Evolutionary conservation across 176 grass and related monocot genomes (phyloP).

Genomic region (Triticum dicoccoides): DNA sequence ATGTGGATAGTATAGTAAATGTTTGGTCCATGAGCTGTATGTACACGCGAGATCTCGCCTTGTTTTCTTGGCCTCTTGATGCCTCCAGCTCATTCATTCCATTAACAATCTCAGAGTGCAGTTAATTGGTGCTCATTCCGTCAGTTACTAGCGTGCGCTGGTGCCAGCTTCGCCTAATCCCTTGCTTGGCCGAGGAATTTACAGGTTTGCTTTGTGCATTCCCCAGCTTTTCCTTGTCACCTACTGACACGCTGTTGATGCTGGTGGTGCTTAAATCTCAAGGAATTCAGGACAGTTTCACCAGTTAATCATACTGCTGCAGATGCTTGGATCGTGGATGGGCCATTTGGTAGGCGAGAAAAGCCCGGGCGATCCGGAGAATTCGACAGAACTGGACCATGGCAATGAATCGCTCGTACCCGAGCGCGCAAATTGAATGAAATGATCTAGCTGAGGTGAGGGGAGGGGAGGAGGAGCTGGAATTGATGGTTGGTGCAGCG

Average conservation of each 20-base stretch:
- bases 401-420: not conserved
- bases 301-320: not conserved
- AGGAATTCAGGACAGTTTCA: constrained; percentile 15
- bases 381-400: constrained; percentile 24
- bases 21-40: constrained; percentile 41
- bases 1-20: constrained; percentile 11
- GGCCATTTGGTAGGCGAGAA: constrained; percentile 25
- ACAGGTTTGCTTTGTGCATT: constrained; percentile 31
- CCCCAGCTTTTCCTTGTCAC: constrained; percentile 38
- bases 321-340: constrained; percentile 23
- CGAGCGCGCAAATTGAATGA: constrained; percentile 36
- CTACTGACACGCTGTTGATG: constrained; percentile 18
- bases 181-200: constrained; percentile 34
- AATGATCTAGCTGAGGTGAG: constrained; percentile 25
- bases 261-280: constrained; percentile 17
- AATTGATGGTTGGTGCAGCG: constrained; percentile 32
- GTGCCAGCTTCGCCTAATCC: constrained; percentile 32
- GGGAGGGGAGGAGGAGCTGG: constrained; percentile 22
- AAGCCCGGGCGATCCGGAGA: not conserved
- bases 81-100: constrained; percentile 28
- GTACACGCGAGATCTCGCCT: constrained; percentile 18
- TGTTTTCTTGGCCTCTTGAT: constrained; percentile 16
- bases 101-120: constrained; percentile 3
- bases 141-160: not conserved
- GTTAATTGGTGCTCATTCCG: constrained; percentile 3